Base-by-base conservation (phyloP, 805 yeast genomes). In the Allodekkera sacchari region DNA sequence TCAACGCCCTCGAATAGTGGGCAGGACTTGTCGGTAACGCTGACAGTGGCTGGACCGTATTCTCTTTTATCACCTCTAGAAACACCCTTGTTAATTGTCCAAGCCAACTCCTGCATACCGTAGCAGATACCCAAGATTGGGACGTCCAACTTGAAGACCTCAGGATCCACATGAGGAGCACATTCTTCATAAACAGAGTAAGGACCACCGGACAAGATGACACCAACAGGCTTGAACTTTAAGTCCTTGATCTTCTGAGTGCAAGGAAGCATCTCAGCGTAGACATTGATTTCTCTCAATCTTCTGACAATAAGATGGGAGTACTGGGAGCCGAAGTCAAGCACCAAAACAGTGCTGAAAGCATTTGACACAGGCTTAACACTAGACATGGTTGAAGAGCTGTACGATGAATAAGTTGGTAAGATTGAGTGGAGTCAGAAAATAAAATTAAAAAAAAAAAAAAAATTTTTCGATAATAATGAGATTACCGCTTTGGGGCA, bases 211-310 rank as follows among this genome's bases (percentile, higher is more conserved):
- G 96, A 87, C 41, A 92, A 67, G 53, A 92, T 92, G 37, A 92
- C 79, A 65, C 98, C 98, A 59, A 79, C 83, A 47, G 98, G 98
- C 57, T 76, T 88, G 94, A 96, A 92, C 38, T 77, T 62, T 49
- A 92, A 72, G 46, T 89, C 96, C 34, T 80, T 57, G 55, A 92
- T 89, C 68, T 92, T 92, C 65, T 94, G 98, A 33, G 98, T 92
- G 66, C 98, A 92, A 47, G 98, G 98, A 43, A 92, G 74, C 98
- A 92, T 92, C 66, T 92, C 98, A 45, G 98, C 97, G 61, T 92
- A 92, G 45, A 92, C 89, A 60, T 92, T 87, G 70, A 88, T 83
- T 62, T 92, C 98, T 71, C 98, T 84, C 48, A 92, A 73, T 65
- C 98, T 83, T 65, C 98, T 82, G 39, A 96, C 88, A 59, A 92